Evolutionary conservation across 129 eudicot genomes (phyloP).

Genomic region (Erigeron canadensis): DNA sequence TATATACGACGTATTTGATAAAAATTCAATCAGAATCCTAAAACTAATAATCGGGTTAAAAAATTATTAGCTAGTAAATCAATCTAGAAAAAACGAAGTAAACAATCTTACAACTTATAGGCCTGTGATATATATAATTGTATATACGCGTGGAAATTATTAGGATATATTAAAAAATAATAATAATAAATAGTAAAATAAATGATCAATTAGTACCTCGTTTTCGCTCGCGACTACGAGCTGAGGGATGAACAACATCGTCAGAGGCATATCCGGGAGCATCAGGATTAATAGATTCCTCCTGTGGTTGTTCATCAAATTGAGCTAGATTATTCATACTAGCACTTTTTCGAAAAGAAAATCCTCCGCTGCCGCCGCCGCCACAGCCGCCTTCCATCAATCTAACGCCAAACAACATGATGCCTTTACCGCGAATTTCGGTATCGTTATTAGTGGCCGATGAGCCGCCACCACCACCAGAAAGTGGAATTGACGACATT

Average conservation of each 20-base stretch:
- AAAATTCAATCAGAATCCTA: background rate
- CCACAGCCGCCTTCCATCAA: conserved; percentile 43
- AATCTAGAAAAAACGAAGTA: background rate
- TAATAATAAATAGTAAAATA: background rate
- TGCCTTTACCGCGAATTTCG: conserved; percentile 39
- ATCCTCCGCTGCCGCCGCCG: conserved; percentile 33
- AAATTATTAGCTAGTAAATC: background rate
- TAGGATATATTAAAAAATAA: too few relatives aligned
- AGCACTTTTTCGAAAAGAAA: conserved; percentile 66
- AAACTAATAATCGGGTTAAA: background rate
- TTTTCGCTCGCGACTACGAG: conserved; percentile 80
- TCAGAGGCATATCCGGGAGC: conserved; percentile 87
- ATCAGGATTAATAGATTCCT: conserved; percentile 39
- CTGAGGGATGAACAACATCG: conserved; percentile 89
- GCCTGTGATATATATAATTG: too few relatives aligned
- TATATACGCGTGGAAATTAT: too few relatives aligned
- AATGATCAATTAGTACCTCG: conserved; percentile 54
- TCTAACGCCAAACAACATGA: conserved; percentile 89
- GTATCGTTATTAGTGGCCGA: conserved; percentile 24
- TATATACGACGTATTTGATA: background rate
- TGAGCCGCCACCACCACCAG: conserved; percentile 30
- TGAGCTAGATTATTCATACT: conserved; percentile 88
- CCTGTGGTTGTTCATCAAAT: conserved; percentile 54
- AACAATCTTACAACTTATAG: background rate
- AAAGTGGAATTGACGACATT: conserved; percentile 34